Percentiles rank a stretch among this genome's conserved stretches.
Evolutionary conservation across 352 stramenopile genomes (phyloP).

Genomic region (Globisporangium middletonii): DNA sequence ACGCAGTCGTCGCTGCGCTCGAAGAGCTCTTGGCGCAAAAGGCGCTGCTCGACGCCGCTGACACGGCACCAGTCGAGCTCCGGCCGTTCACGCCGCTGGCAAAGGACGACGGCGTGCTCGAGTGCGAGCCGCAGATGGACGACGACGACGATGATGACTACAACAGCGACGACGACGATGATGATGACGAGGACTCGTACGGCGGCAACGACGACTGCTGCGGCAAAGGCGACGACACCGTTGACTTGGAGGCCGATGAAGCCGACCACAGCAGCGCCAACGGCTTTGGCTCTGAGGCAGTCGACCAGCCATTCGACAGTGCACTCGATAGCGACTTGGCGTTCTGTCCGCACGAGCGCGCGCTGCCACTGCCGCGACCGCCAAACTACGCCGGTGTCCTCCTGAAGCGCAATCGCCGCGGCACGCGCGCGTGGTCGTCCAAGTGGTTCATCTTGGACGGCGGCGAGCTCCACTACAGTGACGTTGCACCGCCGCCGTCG

Average conservation of each 20-base stretch:
- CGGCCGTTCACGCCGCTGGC: slow-evolving; percentile 45
- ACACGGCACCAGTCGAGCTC: slow-evolving; percentile 29
- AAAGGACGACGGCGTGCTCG: slow-evolving; percentile 15
- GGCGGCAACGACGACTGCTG: slow-evolving; percentile 10
- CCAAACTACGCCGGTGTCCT: slow-evolving; percentile 50
- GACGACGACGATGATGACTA: slow-evolving; percentile 36
- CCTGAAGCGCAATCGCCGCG: slow-evolving; percentile 69
- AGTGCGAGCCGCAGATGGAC: slow-evolving; percentile 57
- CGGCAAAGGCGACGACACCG: slow-evolving; percentile 27
- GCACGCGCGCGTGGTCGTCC: slow-evolving; percentile 59
- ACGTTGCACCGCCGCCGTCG: slow-evolving; percentile 16
- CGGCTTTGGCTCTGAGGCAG: slow-evolving; percentile 15
- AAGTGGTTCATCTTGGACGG: slow-evolving; percentile 70
- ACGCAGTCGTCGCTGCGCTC: slow-evolving; percentile 37
- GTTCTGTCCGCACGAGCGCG: slow-evolving; percentile 11
- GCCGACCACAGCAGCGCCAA: slow-evolving; percentile 20
- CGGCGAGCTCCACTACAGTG: slow-evolving; percentile 67
- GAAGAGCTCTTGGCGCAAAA: slow-evolving; percentile 34
- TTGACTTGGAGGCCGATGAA: slow-evolving; percentile 37
- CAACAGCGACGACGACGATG: slow-evolving; percentile 45
- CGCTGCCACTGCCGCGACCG: slow-evolving; percentile 29
- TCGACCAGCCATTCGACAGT: slow-evolving; percentile 25
- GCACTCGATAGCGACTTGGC: slow-evolving; percentile 13
- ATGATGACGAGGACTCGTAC: slow-evolving; percentile 27
- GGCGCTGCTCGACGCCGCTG: slow-evolving; percentile 6